Conservation (phyloP, 176 grass and related monocot genomes). For the Aegilops speltoides region DNA sequence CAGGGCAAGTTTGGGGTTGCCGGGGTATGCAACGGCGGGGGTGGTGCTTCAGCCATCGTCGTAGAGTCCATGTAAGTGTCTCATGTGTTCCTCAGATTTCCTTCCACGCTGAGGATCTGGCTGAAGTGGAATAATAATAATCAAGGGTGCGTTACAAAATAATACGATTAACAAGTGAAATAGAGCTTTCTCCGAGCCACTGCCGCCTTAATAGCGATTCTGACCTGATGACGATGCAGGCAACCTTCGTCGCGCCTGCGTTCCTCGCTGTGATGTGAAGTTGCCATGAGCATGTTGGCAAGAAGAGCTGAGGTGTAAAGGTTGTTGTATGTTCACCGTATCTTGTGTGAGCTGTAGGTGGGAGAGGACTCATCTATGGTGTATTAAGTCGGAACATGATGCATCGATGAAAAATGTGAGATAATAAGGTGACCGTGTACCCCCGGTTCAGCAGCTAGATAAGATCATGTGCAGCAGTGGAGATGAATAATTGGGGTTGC, state of each 20-base stretch:
- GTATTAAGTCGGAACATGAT: not conserved
- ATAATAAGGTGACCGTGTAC: constrained; percentile 32
- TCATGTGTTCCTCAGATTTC: not conserved
- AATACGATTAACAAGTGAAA: not conserved
- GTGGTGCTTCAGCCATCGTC: constrained; percentile 83
- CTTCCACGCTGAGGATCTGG: too few relatives aligned
- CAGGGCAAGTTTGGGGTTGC: constrained; percentile 59
- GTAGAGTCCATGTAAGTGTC: constrained; percentile 76
- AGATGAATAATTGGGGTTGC: too few relatives aligned
- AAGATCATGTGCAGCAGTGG: too few relatives aligned
- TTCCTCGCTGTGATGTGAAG: constrained; percentile 48
- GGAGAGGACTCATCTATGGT: not conserved
- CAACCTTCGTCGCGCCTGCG: constrained; percentile 4
- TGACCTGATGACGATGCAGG: constrained; percentile 47
- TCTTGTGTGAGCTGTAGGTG: not conserved
- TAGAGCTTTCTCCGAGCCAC: not conserved
- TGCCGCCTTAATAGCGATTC: not conserved
- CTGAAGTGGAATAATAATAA: too few relatives aligned
- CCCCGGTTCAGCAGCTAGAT: too few relatives aligned
- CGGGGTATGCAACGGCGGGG: constrained; percentile 92
- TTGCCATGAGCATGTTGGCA: not conserved
- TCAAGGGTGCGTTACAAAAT: not conserved
- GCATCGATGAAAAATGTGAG: not conserved
- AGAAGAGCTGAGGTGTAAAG: not conserved
- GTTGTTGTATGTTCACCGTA: not conserved